Percentiles rank a stretch among this genome's conserved stretches.
phyloP scores from a whole-genome alignment of 139 green algal genomes.

The Trebouxia sp. region DNA sequence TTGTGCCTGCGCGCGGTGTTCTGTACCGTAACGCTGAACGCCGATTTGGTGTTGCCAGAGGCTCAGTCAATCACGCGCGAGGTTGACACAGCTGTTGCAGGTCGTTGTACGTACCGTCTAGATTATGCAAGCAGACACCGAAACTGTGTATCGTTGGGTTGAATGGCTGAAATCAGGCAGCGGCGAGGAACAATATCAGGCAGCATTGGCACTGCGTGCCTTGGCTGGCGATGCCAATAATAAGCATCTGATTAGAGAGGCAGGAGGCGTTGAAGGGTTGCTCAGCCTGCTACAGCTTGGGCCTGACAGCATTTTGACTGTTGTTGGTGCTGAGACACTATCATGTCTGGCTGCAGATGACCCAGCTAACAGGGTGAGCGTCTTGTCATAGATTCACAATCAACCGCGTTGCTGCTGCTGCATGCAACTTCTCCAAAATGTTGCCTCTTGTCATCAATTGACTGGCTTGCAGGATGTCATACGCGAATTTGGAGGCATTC shows the following conservation, averaged over 20 bases:
- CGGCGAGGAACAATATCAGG: slow-evolving; percentile 40
- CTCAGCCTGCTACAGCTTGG: slow-evolving; percentile 33
- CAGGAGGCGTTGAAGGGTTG: slow-evolving; percentile 39
- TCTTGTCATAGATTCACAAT: neutral
- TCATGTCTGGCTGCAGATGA: slow-evolving; percentile 43
- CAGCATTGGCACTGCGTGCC: slow-evolving; percentile 36
- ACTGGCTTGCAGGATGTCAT: slow-evolving; percentile 38
- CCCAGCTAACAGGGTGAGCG: slow-evolving; percentile 33
- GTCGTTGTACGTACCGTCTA: too few relatives aligned
- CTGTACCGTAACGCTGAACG: too few relatives aligned
- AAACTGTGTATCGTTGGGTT: slow-evolving; percentile 28
- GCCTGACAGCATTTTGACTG: slow-evolving; percentile 16
- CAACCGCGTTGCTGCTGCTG: neutral
- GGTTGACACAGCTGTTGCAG: too few relatives aligned
- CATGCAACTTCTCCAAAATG: neutral
- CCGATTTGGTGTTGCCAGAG: too few relatives aligned
- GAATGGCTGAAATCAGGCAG: slow-evolving; percentile 34
- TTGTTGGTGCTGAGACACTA: slow-evolving; percentile 35
- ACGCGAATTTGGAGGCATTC: slow-evolving; percentile 28
- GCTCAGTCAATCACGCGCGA: too few relatives aligned
- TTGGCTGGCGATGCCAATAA: slow-evolving; percentile 35
- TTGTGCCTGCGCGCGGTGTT: too few relatives aligned
- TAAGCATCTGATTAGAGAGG: slow-evolving; percentile 40
- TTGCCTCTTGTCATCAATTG: neutral
- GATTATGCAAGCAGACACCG: slow-evolving; percentile 21